Percentiles rank a stretch among this genome's conserved stretches.
Evolutionary conservation across 805 yeast genomes (phyloP).

Genomic region (Lachancea fermentati): DNA sequence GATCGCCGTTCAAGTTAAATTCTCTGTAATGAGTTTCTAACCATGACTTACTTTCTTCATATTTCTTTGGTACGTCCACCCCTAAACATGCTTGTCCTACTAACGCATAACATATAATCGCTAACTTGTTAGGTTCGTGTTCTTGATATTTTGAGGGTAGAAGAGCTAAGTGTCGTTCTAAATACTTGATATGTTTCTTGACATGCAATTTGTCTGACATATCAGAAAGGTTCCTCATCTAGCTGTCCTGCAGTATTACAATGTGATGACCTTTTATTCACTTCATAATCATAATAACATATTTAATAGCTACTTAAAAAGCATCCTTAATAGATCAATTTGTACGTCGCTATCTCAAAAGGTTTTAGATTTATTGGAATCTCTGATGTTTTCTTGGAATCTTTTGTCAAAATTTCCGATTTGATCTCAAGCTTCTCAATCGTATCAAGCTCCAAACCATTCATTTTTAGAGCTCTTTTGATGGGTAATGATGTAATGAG

Average conservation of each 20-base stretch:
- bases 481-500: constrained; percentile 44
- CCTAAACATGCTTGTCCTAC: constrained; percentile 40
- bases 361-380: constrained; percentile 52
- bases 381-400: constrained; percentile 35
- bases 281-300: background rate
- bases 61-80: constrained; percentile 27
- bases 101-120: constrained; percentile 66
- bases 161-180: constrained; percentile 45
- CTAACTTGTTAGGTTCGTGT: constrained; percentile 64
- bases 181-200: constrained; percentile 36
- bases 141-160: constrained; percentile 52
- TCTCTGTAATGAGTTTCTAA: constrained; percentile 18
- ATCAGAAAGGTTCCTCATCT: too few relatives aligned
- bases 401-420: constrained; percentile 30
- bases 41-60: constrained; percentile 28
- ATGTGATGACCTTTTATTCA: too few relatives aligned
- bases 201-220: background rate
- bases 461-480: constrained; percentile 46
- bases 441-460: constrained; percentile 50
- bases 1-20: constrained; percentile 29
- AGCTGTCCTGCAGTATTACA: too few relatives aligned
- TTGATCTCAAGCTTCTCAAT: constrained; percentile 36
- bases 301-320: background rate
- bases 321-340: constrained; percentile 24
- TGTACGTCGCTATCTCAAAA: constrained; percentile 63